A percentile compares a stretch with the other conserved stretches of the same genome.
Conservation (phyloP, 108 stramenopile genomes). For the Fistulifera pelliculosa region DNA sequence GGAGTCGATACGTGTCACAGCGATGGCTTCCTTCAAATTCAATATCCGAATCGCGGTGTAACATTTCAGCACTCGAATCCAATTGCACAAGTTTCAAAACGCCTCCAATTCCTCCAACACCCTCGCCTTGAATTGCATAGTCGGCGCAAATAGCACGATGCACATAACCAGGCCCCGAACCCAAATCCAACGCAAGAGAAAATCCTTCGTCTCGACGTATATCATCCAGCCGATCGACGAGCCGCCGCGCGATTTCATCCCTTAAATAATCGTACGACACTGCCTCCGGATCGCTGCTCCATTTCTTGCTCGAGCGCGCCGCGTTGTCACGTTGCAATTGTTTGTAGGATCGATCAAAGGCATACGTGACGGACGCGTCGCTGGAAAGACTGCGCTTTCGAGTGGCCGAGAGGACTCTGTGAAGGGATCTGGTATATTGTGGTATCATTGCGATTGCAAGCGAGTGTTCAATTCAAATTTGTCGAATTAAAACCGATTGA, state of each 20-base stretch:
- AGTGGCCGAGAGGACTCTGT: too few relatives aligned
- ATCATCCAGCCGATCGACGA: slow-evolving; percentile 82
- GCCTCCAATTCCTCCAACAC: slow-evolving; percentile 68
- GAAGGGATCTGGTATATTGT: too few relatives aligned
- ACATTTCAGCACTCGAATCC: slow-evolving; percentile 58
- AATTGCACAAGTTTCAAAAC: slow-evolving; percentile 69
- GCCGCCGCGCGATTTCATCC: slow-evolving; percentile 54
- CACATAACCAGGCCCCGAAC: slow-evolving; percentile 56
- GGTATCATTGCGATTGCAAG: too few relatives aligned
- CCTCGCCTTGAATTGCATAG: slow-evolving; percentile 38
- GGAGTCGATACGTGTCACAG: slow-evolving; percentile 59
- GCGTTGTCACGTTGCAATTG: slow-evolving; percentile 56
- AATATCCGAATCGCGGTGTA: slow-evolving; percentile 39
- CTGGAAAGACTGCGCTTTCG: too few relatives aligned
- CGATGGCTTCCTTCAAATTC: slow-evolving; percentile 16
- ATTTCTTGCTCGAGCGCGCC: slow-evolving; percentile 32
- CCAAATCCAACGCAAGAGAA: slow-evolving; percentile 73
- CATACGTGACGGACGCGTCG: slow-evolving; percentile 7
- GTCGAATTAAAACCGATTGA: too few relatives aligned
- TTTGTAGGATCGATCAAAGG: slow-evolving; percentile 67
- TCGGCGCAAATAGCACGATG: slow-evolving; percentile 53
- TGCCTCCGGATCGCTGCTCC: slow-evolving; percentile 18
- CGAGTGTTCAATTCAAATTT: too few relatives aligned
- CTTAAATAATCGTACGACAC: slow-evolving; percentile 74
- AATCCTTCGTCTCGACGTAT: slow-evolving; percentile 67